Conservation (phyloP, 2,329 filamentous ascomycete species). For the Pseudocercospora crystallina region DNA sequence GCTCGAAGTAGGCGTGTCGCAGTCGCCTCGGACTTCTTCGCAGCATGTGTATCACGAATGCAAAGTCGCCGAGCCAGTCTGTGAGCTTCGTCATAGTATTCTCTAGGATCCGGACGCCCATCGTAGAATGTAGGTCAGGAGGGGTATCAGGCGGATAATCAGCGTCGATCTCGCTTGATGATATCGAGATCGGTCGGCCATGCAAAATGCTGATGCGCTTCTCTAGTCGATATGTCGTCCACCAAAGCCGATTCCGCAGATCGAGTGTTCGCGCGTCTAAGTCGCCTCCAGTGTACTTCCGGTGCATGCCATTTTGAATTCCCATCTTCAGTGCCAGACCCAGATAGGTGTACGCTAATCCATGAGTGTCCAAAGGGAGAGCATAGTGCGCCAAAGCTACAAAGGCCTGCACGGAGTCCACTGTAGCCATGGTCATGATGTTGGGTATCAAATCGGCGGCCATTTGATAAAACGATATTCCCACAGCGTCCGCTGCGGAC, state of each 20-base stretch:
- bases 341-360: slow-evolving; percentile 58
- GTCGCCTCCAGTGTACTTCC: slow-evolving; percentile 40
- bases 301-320: slow-evolving; percentile 62
- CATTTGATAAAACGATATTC: slow-evolving; percentile 57
- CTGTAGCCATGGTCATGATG: slow-evolving; percentile 56
- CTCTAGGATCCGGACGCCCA: slow-evolving; percentile 10
- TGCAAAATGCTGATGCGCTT: slow-evolving; percentile 60
- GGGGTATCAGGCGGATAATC: slow-evolving; percentile 45
- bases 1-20: slow-evolving; percentile 17
- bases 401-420: slow-evolving; percentile 58
- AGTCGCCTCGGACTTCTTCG: slow-evolving; percentile 11
- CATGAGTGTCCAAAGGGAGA: slow-evolving; percentile 57
- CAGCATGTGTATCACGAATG: slow-evolving; percentile 15
- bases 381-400: slow-evolving; percentile 57
- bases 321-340: slow-evolving; percentile 58
- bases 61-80: slow-evolving; percentile 19
- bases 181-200: slow-evolving; percentile 56
- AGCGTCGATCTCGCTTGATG: slow-evolving; percentile 54
- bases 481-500: slow-evolving; percentile 37
- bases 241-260: slow-evolving; percentile 20
- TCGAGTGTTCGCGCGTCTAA: slow-evolving; percentile 48
- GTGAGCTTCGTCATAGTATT: slow-evolving; percentile 17
- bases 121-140: not conserved
- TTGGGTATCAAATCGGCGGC: slow-evolving; percentile 57
- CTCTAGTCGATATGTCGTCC: slow-evolving; percentile 42